Evolutionary conservation across 1,284 basidiomycete genomes (phyloP).

Genomic region (Cutaneotrichosporon sp.): DNA sequence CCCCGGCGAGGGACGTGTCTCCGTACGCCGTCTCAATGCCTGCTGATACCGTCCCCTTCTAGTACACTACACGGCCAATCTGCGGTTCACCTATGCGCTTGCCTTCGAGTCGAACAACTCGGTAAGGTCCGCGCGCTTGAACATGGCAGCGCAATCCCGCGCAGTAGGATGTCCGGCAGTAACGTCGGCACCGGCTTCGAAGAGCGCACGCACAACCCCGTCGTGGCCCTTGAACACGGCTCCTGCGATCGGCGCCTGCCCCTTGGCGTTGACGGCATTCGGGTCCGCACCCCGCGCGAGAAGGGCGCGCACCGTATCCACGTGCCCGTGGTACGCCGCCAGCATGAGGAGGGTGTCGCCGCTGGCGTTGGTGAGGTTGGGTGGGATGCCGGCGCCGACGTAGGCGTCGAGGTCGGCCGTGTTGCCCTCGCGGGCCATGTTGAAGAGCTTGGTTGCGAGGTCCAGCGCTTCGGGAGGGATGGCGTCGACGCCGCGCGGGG

Average conservation of each 20-base stretch:
- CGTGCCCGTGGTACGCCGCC: constrained; percentile 70
- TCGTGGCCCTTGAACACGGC: constrained; percentile 70
- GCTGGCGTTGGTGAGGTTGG: constrained; percentile 71
- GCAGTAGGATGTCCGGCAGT: constrained; percentile 66
- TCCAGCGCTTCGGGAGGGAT: constrained; percentile 54
- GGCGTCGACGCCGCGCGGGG: too few relatives aligned
- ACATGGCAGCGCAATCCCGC: constrained; percentile 56
- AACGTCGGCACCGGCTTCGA: constrained; percentile 64
- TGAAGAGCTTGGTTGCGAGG: constrained; percentile 70
- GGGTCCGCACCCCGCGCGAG: constrained; percentile 60
- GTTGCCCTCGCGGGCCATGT: constrained; percentile 65
- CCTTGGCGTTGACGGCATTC: constrained; percentile 67
- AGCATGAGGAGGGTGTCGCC: constrained; percentile 79
- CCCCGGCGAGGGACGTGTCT: too few relatives aligned
- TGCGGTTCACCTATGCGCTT: neutral
- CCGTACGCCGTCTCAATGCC: too few relatives aligned
- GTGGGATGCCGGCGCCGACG: constrained; percentile 66
- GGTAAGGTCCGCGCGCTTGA: constrained; percentile 16
- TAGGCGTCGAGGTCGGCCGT: constrained; percentile 57
- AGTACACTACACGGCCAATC: too few relatives aligned
- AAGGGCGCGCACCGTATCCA: constrained; percentile 56
- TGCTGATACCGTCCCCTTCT: too few relatives aligned
- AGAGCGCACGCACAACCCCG: constrained; percentile 59
- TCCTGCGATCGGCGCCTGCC: constrained; percentile 74
- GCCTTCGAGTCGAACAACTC: constrained; percentile 7